These are phyloP conservation scores for Ascochyta rabiei DNA, from an alignment of 2,329 filamentous ascomycete species.

Conservation along the genomic window DNA sequence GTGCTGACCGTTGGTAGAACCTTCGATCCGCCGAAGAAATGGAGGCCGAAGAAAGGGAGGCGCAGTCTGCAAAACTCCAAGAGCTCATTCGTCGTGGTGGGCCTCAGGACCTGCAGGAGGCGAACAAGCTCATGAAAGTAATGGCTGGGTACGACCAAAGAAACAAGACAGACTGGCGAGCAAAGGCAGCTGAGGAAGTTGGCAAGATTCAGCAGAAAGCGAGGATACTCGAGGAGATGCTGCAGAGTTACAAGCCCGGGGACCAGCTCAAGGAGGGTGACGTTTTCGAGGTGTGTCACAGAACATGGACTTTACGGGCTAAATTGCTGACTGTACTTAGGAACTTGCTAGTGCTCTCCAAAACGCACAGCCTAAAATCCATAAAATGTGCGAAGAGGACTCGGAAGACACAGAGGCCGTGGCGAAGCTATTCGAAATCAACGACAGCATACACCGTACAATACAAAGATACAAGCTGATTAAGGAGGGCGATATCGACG, in stretches of 20 bases:
- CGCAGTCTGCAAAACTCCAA: conserved; percentile 97
- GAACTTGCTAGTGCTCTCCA: conserved; percentile 88
- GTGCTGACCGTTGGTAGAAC: conserved; percentile 63
- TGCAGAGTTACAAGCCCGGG: conserved; percentile 81
- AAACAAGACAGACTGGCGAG: conserved; percentile 95
- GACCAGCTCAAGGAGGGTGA: conserved; percentile 76
- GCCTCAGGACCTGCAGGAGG: conserved; percentile 93
- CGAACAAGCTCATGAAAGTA: conserved; percentile 97
- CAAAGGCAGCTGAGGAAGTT: conserved; percentile 95
- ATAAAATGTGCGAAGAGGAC: conserved; percentile 99
- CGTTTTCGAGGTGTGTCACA: conserved; percentile 64
- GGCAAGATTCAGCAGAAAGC: conserved; percentile 96
- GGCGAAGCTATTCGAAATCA: conserved; percentile 93
- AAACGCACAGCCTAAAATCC: conserved; percentile 96
- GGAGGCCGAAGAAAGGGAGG: conserved; percentile 94
- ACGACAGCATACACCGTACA: conserved; percentile 97
- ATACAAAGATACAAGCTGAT: conserved; percentile 94
- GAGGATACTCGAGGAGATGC: conserved; percentile 85
- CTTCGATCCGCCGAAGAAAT: conserved; percentile 97
- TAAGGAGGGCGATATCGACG: conserved; percentile 92
- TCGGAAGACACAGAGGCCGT: conserved; percentile 96
- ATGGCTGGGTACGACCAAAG: conserved; percentile 98
- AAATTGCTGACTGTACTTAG: conserved; percentile 49
- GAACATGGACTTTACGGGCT: background rate
- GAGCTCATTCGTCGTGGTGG: conserved; percentile 92